Percentiles rank a stretch among this genome's conserved stretches.
Evolutionary conservation across 129 eudicot genomes (phyloP).

Genomic region (Erigeron canadensis): DNA sequence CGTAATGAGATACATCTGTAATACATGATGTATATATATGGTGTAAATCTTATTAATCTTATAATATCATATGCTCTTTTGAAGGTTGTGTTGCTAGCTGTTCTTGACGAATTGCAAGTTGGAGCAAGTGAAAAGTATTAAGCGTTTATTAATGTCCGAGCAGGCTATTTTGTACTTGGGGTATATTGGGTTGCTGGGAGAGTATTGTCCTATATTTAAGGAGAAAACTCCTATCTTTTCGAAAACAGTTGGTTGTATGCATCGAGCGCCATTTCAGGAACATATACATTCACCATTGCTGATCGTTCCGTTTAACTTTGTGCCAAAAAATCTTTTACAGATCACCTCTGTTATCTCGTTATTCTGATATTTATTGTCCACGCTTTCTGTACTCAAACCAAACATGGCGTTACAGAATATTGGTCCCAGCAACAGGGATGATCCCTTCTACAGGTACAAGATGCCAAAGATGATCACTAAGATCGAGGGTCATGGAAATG

Average conservation of each 20-base stretch:
- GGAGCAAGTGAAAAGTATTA: conserved; percentile 32
- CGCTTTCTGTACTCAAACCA: neutral
- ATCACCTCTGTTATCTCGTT: conserved; percentile 8
- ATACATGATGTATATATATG: neutral
- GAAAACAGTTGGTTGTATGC: conserved; percentile 53
- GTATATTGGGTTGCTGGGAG: conserved; percentile 75
- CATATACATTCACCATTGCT: conserved; percentile 13
- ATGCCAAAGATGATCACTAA: conserved; percentile 84
- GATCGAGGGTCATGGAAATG: conserved; percentile 91
- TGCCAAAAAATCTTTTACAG: neutral
- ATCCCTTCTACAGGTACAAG: conserved; percentile 87
- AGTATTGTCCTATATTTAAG: conserved; percentile 57
- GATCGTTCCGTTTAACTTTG: conserved; percentile 14
- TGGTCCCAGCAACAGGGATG: conserved; percentile 87
- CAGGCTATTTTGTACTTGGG: conserved; percentile 52
- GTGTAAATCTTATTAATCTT: neutral
- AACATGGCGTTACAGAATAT: conserved; percentile 79
- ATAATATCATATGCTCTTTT: neutral
- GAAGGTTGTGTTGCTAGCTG: conserved; percentile 20
- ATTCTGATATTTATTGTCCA: conserved; percentile 16
- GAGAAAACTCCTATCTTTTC: conserved; percentile 42
- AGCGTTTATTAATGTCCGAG: conserved; percentile 74
- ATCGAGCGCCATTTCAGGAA: conserved; percentile 43
- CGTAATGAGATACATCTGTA: no score
- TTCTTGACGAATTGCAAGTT: conserved; percentile 26